A percentile compares a stretch with the other conserved stretches of the same genome.
These are phyloP conservation scores for Cymbopogon flexuosus DNA, from an alignment of 202 grass and related monocot species.

Conservation along the genomic window DNA sequence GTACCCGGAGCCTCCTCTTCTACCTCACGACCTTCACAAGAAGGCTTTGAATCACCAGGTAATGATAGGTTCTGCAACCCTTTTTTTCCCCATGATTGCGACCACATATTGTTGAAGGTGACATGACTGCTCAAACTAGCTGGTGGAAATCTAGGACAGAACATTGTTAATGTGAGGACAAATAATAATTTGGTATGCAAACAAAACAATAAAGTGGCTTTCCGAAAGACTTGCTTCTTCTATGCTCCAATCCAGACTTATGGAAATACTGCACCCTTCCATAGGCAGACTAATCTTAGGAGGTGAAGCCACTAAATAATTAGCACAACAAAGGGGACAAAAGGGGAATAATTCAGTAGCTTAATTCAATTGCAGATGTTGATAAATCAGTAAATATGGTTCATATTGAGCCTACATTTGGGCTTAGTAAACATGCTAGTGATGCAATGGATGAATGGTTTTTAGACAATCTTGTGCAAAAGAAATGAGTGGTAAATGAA, in stretches of 20 bases:
- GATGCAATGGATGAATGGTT: background rate
- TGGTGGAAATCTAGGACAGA: background rate
- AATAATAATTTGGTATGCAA: background rate
- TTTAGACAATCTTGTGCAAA: too few species aligned
- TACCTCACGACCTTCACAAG: conserved; percentile 68
- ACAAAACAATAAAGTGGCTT: background rate
- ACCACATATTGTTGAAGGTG: background rate
- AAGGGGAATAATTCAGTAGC: background rate
- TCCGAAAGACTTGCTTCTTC: background rate
- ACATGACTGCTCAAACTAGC: background rate
- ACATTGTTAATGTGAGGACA: background rate
- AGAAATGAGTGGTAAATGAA: too few species aligned
- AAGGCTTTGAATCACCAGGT: conserved; percentile 91
- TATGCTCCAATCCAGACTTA: background rate
- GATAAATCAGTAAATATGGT: background rate
- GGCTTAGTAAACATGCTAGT: background rate
- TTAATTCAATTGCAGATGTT: background rate
- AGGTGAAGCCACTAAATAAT: background rate
- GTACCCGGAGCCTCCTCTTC: conserved; percentile 57
- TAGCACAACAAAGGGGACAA: background rate
- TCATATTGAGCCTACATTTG: background rate
- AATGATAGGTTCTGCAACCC: conserved; percentile 14
- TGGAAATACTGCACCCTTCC: background rate
- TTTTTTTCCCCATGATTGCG: background rate
- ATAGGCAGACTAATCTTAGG: background rate